These are phyloP conservation scores for Myriosclerotinia duriaeana DNA, from an alignment of 2,329 filamentous ascomycete species.

Conservation along the genomic window DNA sequence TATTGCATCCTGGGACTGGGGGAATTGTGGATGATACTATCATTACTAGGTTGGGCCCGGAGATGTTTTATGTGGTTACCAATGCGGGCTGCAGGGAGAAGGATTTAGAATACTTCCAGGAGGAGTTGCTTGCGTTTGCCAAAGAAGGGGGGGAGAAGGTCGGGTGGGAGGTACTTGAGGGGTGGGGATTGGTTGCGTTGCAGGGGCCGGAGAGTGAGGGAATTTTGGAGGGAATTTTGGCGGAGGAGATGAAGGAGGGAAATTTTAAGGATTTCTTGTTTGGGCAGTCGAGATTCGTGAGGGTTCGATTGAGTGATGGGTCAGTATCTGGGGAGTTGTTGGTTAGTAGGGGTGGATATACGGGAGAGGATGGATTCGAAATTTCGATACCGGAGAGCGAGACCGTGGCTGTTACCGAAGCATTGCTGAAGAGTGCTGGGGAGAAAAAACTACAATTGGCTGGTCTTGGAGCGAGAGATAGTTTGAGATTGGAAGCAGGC, in stretches of 20 bases:
- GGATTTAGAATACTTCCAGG: slow-evolving; percentile 73
- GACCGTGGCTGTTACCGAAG: slow-evolving; percentile 65
- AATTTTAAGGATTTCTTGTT: slow-evolving; percentile 75
- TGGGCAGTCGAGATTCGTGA: slow-evolving; percentile 68
- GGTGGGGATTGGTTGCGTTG: slow-evolving; percentile 79
- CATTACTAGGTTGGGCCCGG: slow-evolving; percentile 73
- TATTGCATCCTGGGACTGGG: slow-evolving; percentile 76
- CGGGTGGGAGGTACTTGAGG: slow-evolving; percentile 67
- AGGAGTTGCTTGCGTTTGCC: slow-evolving; percentile 64
- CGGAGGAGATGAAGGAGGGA: slow-evolving; percentile 44
- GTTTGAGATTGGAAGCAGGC: slow-evolving; percentile 87
- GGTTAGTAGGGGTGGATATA: slow-evolving; percentile 89
- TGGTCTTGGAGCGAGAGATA: slow-evolving; percentile 87
- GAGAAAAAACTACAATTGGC: slow-evolving; percentile 69
- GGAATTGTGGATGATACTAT: slow-evolving; percentile 96
- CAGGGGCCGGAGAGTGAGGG: slow-evolving; percentile 78
- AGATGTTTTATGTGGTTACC: slow-evolving; percentile 88
- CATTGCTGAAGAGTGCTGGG: slow-evolving; percentile 54
- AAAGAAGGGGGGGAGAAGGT: slow-evolving; percentile 56
- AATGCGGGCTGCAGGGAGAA: slow-evolving; percentile 92
- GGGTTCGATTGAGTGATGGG: slow-evolving; percentile 60
- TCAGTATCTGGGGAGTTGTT: slow-evolving; percentile 56
- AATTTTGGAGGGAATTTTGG: slow-evolving; percentile 65
- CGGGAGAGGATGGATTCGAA: slow-evolving; percentile 97
- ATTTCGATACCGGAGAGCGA: slow-evolving; percentile 75